Percentiles rank a stretch among this genome's conserved stretches.
Conservation (phyloP, 1,284 basidiomycete species). For the Serendipita sp. region DNA sequence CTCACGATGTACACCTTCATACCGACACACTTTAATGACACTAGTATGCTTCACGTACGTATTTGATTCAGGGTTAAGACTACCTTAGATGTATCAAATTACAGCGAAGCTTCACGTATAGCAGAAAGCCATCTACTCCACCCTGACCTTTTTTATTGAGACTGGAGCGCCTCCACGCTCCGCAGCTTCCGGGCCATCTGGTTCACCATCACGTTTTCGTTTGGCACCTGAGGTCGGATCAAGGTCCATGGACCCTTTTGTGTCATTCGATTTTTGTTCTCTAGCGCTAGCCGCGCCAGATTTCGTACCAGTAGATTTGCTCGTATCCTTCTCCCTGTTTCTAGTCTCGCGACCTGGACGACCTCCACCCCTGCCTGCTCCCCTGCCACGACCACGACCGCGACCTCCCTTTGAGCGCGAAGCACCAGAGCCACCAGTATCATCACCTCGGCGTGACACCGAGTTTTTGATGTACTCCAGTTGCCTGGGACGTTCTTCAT, state of each 20-base stretch:
- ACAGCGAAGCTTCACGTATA: not conserved
- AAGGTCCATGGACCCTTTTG: conserved; percentile 24
- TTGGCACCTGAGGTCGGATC: not conserved
- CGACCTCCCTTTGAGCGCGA: not conserved
- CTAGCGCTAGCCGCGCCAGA: conserved; percentile 25
- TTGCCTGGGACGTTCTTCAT: not conserved
- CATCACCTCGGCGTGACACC: not conserved
- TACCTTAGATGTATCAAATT: not conserved
- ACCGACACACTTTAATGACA: too few relatives aligned
- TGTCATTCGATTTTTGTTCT: too few relatives aligned
- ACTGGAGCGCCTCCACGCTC: not conserved
- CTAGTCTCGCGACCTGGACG: conserved; percentile 24
- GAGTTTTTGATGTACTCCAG: not conserved
- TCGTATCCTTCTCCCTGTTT: conserved; percentile 21
- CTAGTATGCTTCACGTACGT: too few relatives aligned
- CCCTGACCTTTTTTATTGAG: conserved; percentile 1
- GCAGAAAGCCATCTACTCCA: not conserved
- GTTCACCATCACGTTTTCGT: conserved; percentile 2
- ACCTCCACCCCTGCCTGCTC: conserved; percentile 23
- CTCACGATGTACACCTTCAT: too few relatives aligned
- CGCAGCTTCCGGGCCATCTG: not conserved
- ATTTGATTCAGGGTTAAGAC: too few relatives aligned
- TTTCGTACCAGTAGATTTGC: conserved; percentile 28
- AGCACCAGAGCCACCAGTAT: not conserved
- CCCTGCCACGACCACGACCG: conserved; percentile 17